Conservation (phyloP, 495 filamentous ascomycete genomes). For the Thermothielavioides terrestris region DNA sequence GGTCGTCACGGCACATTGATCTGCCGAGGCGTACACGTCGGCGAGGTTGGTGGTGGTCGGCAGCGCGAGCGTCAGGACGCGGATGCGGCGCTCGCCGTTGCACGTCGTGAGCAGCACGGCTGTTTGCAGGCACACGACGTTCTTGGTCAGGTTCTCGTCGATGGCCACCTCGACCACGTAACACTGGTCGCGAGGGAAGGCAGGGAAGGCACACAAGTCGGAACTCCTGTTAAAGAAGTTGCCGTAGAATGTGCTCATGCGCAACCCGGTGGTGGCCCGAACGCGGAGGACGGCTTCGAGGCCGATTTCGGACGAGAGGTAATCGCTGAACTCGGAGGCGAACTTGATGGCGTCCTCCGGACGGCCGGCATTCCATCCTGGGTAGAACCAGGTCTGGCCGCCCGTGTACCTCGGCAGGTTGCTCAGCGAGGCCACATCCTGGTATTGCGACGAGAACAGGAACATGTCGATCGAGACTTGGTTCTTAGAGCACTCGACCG, state of each 20-base stretch:
- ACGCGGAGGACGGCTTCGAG: constrained; percentile 94
- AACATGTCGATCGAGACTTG: constrained; percentile 99
- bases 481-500: constrained; percentile 96
- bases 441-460: constrained; percentile 92
- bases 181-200: constrained; percentile 92
- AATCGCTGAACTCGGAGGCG: constrained; percentile 91
- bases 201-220: constrained; percentile 94
- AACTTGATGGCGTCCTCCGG: constrained; percentile 96
- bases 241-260: constrained; percentile 97
- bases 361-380: constrained; percentile 90
- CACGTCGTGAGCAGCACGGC: constrained; percentile 96
- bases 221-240: constrained; percentile 99
- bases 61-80: constrained; percentile 86
- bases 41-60: constrained; percentile 86
- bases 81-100: constrained; percentile 90
- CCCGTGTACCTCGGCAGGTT: constrained; percentile 93
- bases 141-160: constrained; percentile 87
- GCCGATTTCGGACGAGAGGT: constrained; percentile 89
- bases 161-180: constrained; percentile 99
- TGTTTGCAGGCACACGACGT: constrained; percentile 91
- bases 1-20: constrained; percentile 83
- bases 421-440: constrained; percentile 91
- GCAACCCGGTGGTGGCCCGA: constrained; percentile 84
- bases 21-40: constrained; percentile 88
- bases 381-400: constrained; percentile 97